Conservation (phyloP, 352 stramenopile species). For the Saprolegnia diclina region DNA sequence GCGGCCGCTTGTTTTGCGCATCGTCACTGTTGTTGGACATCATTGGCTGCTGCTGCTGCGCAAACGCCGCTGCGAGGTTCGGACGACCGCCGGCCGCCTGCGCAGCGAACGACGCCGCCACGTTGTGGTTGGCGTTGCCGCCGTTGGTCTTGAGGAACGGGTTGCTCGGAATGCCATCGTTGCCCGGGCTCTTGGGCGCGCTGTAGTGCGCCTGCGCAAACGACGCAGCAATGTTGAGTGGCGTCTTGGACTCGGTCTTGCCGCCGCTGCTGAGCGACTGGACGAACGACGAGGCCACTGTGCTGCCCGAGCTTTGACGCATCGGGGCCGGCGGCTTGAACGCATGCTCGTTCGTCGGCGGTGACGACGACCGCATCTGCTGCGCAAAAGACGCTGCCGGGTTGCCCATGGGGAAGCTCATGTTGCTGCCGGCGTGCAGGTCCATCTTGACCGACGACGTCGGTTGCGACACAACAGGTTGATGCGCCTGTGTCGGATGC, state of each 20-base stretch:
- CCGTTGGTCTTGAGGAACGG: neutral
- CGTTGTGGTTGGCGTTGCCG: neutral
- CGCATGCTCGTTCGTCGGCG: neutral
- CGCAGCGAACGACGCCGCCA: neutral
- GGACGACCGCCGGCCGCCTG: slow-evolving; percentile 7
- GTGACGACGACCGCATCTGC: neutral
- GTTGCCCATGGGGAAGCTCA: neutral
- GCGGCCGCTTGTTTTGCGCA: slow-evolving; percentile 12
- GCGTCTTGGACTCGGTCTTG: slow-evolving; percentile 26
- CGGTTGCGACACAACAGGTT: too few species aligned
- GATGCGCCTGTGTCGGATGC: neutral
- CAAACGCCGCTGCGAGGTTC: slow-evolving; percentile 23
- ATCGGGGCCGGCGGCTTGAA: neutral
- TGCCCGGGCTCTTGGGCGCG: neutral
- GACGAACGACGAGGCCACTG: slow-evolving; percentile 23
- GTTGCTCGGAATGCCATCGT: neutral
- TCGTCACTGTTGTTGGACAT: neutral
- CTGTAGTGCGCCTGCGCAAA: slow-evolving; percentile 54
- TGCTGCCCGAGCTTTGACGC: slow-evolving; percentile 13
- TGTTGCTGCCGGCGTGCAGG: neutral
- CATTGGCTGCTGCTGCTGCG: slow-evolving; percentile 24
- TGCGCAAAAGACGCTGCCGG: neutral
- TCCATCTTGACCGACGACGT: neutral
- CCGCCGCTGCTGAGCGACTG: slow-evolving; percentile 27
- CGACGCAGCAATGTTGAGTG: slow-evolving; percentile 28